Evolutionary conservation across 2,329 filamentous ascomycete genomes (phyloP).

Genomic region (Didymella exigua): DNA sequence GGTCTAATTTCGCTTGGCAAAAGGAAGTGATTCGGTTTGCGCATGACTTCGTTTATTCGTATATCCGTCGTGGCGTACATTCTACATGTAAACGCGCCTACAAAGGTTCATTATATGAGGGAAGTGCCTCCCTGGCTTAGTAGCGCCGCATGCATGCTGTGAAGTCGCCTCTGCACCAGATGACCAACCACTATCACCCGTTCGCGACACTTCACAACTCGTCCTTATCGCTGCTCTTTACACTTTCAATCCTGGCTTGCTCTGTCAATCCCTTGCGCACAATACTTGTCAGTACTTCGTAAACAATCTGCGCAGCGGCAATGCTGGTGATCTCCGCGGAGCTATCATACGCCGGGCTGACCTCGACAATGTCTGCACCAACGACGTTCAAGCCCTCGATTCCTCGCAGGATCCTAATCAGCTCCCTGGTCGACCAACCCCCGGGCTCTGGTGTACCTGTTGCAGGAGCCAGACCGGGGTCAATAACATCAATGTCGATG

Average conservation of each 20-base stretch:
- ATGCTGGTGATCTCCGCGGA: conserved; percentile 79
- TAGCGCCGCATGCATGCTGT: neutral
- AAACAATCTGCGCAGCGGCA: conserved; percentile 82
- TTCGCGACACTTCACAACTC: conserved; percentile 27
- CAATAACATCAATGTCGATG: conserved; percentile 81
- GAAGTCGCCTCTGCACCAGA: neutral
- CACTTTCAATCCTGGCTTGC: conserved; percentile 36
- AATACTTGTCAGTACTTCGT: conserved; percentile 81
- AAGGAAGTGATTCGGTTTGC: neutral
- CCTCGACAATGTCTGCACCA: conserved; percentile 89
- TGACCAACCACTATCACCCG: neutral
- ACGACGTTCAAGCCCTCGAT: conserved; percentile 84
- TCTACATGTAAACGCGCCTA: neutral
- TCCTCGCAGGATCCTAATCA: conserved; percentile 81
- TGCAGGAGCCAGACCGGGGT: conserved; percentile 74
- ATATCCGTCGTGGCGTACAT: neutral
- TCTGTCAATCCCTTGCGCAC: conserved; percentile 63
- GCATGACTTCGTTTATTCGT: neutral
- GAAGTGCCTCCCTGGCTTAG: neutral
- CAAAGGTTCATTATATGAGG: too few species aligned
- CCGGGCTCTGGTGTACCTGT: conserved; percentile 90
- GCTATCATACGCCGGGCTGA: conserved; percentile 83
- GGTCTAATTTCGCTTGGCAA: conserved; percentile 14
- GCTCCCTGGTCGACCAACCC: conserved; percentile 87
- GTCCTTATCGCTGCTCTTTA: conserved; percentile 28